Conservation (phyloP, 1,284 basidiomycete genomes). For the Ustilago crameri region DNA sequence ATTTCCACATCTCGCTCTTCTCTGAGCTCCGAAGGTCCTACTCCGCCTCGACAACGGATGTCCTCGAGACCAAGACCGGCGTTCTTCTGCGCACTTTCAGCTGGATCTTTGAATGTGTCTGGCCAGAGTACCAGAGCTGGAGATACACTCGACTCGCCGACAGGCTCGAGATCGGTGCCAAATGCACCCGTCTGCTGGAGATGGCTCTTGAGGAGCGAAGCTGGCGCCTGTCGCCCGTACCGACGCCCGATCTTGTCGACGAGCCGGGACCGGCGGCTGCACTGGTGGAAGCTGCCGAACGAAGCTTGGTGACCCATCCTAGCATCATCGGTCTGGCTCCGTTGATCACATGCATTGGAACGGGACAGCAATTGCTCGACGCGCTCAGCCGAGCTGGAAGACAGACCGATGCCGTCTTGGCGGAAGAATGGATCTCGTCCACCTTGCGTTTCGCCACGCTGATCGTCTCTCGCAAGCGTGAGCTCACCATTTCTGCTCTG, state of each 20-base stretch:
- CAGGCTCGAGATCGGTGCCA: conserved; percentile 80
- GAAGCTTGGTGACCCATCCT: conserved; percentile 77
- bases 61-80: conserved; percentile 80
- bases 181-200: conserved; percentile 76
- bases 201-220: conserved; percentile 74
- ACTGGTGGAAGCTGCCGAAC: conserved; percentile 72
- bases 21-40: conserved; percentile 77
- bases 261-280: conserved; percentile 26
- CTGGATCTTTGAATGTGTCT: conserved; percentile 84
- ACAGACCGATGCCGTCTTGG: conserved; percentile 76
- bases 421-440: conserved; percentile 77
- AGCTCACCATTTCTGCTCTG: conserved; percentile 35
- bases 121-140: conserved; percentile 85
- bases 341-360: conserved; percentile 76
- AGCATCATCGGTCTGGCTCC: conserved; percentile 81
- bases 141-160: conserved; percentile 81
- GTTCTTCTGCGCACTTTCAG: conserved; percentile 80
- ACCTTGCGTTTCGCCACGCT: conserved; percentile 73
- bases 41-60: conserved; percentile 71
- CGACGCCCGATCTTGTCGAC: conserved; percentile 61
- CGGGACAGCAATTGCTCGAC: conserved; percentile 74
- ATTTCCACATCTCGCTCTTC: conserved; percentile 80
- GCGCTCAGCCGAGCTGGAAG: conserved; percentile 76
- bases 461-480: conserved; percentile 45
- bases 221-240: conserved; percentile 18